Evolutionary conservation across 768 basidiomycete species (phyloP).

Genomic region (Suillus brevipes): DNA sequence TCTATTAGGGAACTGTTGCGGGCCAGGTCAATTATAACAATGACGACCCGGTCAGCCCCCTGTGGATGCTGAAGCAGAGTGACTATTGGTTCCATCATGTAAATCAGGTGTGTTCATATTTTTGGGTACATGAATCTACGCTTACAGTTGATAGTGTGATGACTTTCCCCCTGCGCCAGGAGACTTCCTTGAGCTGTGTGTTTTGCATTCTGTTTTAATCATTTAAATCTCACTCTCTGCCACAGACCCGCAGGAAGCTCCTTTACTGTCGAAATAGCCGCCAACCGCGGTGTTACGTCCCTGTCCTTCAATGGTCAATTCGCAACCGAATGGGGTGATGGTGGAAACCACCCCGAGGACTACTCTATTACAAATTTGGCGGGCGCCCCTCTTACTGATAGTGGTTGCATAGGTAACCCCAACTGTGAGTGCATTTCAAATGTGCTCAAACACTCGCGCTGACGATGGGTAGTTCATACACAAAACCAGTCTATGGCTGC

Average conservation of each 20-base stretch:
- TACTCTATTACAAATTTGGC: conserved; percentile 35
- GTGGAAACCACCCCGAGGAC: conserved; percentile 42
- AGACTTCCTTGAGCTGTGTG: conserved; percentile 45
- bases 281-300: conserved; percentile 49
- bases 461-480: conserved; percentile 44
- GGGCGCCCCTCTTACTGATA: conserved; percentile 6
- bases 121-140: conserved; percentile 17
- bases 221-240: background rate
- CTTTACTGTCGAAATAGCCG: conserved; percentile 50
- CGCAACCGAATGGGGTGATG: conserved; percentile 48
- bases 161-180: conserved; percentile 44
- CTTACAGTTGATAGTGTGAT: conserved; percentile 46
- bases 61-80: conserved; percentile 41
- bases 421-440: conserved; percentile 40
- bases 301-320: conserved; percentile 43
- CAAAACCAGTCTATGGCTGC: conserved; percentile 52
- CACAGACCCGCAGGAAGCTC: conserved; percentile 47
- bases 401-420: conserved; percentile 44
- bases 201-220: background rate
- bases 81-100: conserved; percentile 43
- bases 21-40: conserved; percentile 39
- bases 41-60: conserved; percentile 39
- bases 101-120: conserved; percentile 31
- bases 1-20: conserved; percentile 29
- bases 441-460: conserved; percentile 1